Base-by-base conservation (phyloP, 2,329 filamentous ascomycete genomes). In the Sodiomyces alkalinus region DNA sequence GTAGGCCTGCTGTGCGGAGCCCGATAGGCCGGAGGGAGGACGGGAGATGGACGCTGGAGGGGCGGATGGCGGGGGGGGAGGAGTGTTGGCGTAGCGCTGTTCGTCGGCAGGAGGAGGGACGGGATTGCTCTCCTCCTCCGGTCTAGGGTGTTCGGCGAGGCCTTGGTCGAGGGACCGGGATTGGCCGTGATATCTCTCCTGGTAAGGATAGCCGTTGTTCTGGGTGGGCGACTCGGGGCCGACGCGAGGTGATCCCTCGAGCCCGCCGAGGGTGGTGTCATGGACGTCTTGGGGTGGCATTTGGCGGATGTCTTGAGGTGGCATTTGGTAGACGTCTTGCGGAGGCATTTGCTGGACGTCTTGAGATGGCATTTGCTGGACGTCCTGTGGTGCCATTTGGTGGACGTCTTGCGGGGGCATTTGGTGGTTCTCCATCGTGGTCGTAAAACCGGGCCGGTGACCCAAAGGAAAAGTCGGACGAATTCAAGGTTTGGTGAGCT, bases 21-120 rank as follows among this genome's bases (percentile, higher is more conserved):
- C 50, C 11, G 65, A 70, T 19, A 71, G 51, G 23, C 64, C 62
- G 16, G 68, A 73, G 4, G 66, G 58, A 5, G 68, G 66, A 29
- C 68, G 57, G 30, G 66, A 70, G 42, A 63, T 55, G 15, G 60
- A 51, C 15, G 57, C 51, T 26, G 51, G 42, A 31, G 22, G 22
- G 33, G 32, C 17, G 15, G 31, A 46, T 28, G 53, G 48, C 19
- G 56, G 53, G 5, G 60, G 48, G 2, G 60, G 59, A 30, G 61
- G 60, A 12, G 61, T 64, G 27, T 51, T 53, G 5, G 27, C 19
- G 44, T 62, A 65, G 31, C 55, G 53, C 19, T 54, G 50, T 28
- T 60, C 55, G 26, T 60, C 57, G 5, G 27, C 27, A n/a, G n/a
- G n/a, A n/a, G n/a, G n/a, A n/a, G n/a, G n/a, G n/a, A n/a, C n/a